A percentile compares a stretch with the other conserved stretches of the same genome.
phyloP scores from a whole-genome alignment of 2,329 filamentous ascomycete species.

The Phialophora verrucosa region DNA sequence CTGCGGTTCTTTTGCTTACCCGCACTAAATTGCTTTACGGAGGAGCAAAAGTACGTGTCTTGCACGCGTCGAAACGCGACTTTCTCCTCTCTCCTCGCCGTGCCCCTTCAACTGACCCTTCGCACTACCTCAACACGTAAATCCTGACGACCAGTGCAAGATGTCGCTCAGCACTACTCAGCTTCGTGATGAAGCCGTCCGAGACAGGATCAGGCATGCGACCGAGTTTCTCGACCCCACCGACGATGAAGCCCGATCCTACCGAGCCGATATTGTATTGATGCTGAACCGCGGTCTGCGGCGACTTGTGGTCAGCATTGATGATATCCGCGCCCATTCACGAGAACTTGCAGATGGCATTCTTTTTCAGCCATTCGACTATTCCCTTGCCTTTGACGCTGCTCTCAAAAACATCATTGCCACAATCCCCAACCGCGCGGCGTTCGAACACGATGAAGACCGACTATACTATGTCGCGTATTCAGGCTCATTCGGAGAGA shows the following conservation, averaged over 20 bases:
- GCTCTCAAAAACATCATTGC: conserved; percentile 88
- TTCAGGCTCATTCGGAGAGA: conserved; percentile 92
- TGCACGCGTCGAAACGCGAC: not conserved
- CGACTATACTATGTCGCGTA: conserved; percentile 94
- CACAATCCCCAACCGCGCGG: conserved; percentile 75
- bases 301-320: conserved; percentile 74
- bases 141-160: conserved; percentile 1
- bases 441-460: conserved; percentile 77
- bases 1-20: not conserved
- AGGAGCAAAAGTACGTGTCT: not conserved
- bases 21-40: conserved; percentile 2
- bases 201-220: conserved; percentile 83
- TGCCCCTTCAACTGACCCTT: not conserved
- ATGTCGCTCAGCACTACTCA: conserved; percentile 57
- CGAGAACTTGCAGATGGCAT: conserved; percentile 79
- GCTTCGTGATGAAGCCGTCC: conserved; percentile 82
- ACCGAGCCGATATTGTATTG: conserved; percentile 84
- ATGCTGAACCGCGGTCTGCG: conserved; percentile 69
- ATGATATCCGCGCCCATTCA: conserved; percentile 89
- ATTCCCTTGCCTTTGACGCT: conserved; percentile 82
- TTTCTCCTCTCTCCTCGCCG: not conserved
- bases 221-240: conserved; percentile 89
- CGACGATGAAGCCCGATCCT: conserved; percentile 61
- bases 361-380: conserved; percentile 86
- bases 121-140: not conserved